Evolutionary conservation across 129 eudicot genomes (phyloP), one percentile per base, ranked within the genome.

Genomic region (Escallonia rubra): DNA sequence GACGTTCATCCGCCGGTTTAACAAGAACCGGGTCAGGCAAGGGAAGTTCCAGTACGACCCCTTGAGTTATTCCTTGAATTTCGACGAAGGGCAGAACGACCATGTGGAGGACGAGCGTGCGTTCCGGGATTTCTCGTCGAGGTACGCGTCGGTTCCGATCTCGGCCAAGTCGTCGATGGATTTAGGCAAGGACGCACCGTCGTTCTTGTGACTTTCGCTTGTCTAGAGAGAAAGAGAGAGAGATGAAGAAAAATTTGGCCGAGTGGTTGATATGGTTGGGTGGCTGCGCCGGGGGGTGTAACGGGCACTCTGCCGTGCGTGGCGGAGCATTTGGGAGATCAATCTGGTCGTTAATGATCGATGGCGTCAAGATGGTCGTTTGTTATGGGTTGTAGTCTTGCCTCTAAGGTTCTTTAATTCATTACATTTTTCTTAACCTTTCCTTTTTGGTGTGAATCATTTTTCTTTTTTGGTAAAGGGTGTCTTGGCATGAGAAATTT

Each of bases 1-100:
- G 79, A 80, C 84, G 63, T 78, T 84, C 45, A 82, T 85, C 11
- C 88, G 88, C 52, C 82, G 81, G 75, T 74, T 85, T 55, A 79
- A 72, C 45, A 74, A 70, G 74, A 73, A 58, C 57, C 61, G 67
- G 66, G 55, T 43, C 55, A 73, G 44, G 49, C 59, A 70, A 40
- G 86, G 72, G 15, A 74, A 69, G 59, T 86, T 76, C 72, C 80
- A 63, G 47, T 83, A 83, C 59, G 88, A 83, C 43, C 82, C 74
- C 5, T 50, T 79, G 60, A 79, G 82, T 66, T 76, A 79, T 59
- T 43, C 82, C 45, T 74, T 83, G 13, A 79, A 83, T 77, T 83
- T 83, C 56, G 88, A 83, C 41, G 82, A 83, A 11, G 87, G 83
- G 40, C 38, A 67, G 43, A 60, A 54, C 41, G 59, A 34, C 43